Base-by-base conservation (phyloP, 306 rosid genomes). In the Trifolium pratense region DNA sequence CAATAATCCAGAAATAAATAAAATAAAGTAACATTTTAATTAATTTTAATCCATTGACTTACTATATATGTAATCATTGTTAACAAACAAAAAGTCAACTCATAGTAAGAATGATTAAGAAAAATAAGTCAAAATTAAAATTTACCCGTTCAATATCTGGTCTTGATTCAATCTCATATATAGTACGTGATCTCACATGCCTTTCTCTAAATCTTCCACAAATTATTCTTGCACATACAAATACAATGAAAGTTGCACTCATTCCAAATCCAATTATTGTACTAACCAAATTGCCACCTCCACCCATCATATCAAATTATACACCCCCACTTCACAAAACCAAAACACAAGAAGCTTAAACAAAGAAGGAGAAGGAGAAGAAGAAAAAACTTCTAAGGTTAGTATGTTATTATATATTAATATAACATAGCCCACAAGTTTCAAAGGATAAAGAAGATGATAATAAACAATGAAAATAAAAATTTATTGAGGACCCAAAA, bases 211-310 rank as follows among this genome's bases (percentile, higher is more conserved):
- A 71, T 81, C 98, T 90, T 40, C 92, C 97, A 83, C 97, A 94
- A 59, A 94, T 85, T 75, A 94, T 83, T 89, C 96, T 91, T n/a
- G 98, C 75, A 76, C 98, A 94, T 3, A 94, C 94, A 80, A 94
- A 94, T 20, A 94, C 90, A 62, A 94, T 94, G 84, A 94, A 94
- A 57, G 97, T 88, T 40, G 97, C 95, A 82, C 98, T 94, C 87
- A 94, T 78, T 48, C 95, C 98, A 83, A 94, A 94, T 51, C 98
- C 98, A 78, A 94, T 82, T 20, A 87, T 65, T 75, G 97, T 88
- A 25, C 91, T 94, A 60, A 87, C 70, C 87, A 89, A 83, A 84
- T 91, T 91, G 77, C 86, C 85, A 65, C 80, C 74, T 3, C 87
- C 43, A 79, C 86, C 78, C 84, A 84, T 78, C 80, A 68, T 76